Evolutionary conservation across 1,139 yeast species (phyloP), one percentile per base, ranked within the genome.

Genomic region (Suhomyces maxii): DNA sequence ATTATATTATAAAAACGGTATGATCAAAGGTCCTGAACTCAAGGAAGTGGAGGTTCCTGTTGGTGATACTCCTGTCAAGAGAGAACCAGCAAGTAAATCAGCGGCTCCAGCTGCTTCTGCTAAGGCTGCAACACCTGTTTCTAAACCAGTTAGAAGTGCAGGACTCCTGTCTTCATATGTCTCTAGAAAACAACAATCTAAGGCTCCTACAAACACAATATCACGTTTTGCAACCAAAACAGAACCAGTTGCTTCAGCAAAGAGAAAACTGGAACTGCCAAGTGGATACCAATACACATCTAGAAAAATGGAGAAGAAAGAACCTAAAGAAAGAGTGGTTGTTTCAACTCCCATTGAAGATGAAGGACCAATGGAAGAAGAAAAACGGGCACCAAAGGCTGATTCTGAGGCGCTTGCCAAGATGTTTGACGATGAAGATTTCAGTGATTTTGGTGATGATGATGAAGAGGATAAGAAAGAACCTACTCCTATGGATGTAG

Each of bases 321-420:
- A 59, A 34, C 73, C 73, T 2, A 67, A 60, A 42, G 77, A 73
- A 42, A 59, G 74, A 37, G 74, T 73, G 14, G 67, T 73, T 2
- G 58, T 68, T 8, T 67, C 77, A 0, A 47, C 47, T 35, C 54
- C 48, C 6, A 50, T 37, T 9, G 58, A 55, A 2, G 55, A 48
- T 18, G 58, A 51, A 5, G 56, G 45, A n/a, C 37, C 36, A 9
- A 31, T 31, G 1, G 43, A 34, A 7, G 44, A 39, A 12, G 14
- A 11, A 10, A 12, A 28, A 8, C 40, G 48, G 12, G 36, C 37
- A 7, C 42, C 46, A n/a, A 50, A 48, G 36, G 47, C 51, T 3
- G 39, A 50, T 3, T 46, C 59, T 1, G 53, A 48, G 14, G 58
- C 55, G 23, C 49, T 58, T 18, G 51, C 55, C 9, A 50, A 53